Conservation (phyloP, 1,284 basidiomycete genomes). For the Puccinia triticina region DNA sequence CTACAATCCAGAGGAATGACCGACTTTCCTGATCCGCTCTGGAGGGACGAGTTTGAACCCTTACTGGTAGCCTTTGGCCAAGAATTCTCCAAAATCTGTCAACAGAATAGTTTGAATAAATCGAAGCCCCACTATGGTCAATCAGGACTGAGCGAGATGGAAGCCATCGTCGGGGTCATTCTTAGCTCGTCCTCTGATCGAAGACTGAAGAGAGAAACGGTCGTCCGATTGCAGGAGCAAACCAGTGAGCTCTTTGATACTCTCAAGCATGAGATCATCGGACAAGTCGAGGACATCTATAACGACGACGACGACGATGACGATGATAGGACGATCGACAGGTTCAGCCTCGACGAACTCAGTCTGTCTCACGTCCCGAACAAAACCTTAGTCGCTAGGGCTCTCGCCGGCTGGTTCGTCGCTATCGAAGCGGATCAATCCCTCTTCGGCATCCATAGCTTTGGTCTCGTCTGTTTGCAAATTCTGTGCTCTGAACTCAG, state of each 20-base stretch:
- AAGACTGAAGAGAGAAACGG: slow-evolving; percentile 28
- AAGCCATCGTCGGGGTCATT: slow-evolving; percentile 37
- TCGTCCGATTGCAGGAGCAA: slow-evolving; percentile 23
- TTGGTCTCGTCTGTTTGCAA: slow-evolving; percentile 38
- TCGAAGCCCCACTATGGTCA: background rate
- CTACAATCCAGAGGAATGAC: background rate
- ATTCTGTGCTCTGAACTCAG: slow-evolving; percentile 38
- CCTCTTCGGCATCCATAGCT: slow-evolving; percentile 27
- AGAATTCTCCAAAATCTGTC: slow-evolving; percentile 40
- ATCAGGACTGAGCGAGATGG: slow-evolving; percentile 12
- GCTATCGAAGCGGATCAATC: background rate
- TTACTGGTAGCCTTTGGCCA: slow-evolving; percentile 30
- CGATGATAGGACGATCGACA: slow-evolving; percentile 29
- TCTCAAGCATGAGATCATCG: slow-evolving; percentile 34
- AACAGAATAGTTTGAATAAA: slow-evolving; percentile 38
- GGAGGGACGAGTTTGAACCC: slow-evolving; percentile 19
- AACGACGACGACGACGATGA: slow-evolving; percentile 42
- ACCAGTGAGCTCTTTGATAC: slow-evolving; percentile 38
- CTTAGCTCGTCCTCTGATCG: slow-evolving; percentile 3
- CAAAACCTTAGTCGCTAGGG: slow-evolving; percentile 33
- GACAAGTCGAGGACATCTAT: slow-evolving; percentile 32
- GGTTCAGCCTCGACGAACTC: slow-evolving; percentile 22
- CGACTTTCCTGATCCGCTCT: slow-evolving; percentile 30
- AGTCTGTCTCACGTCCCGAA: slow-evolving; percentile 9
- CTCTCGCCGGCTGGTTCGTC: slow-evolving; percentile 35